phyloP scores from a whole-genome alignment of 768 basidiomycete species.

The Amylocystis lapponica region DNA sequence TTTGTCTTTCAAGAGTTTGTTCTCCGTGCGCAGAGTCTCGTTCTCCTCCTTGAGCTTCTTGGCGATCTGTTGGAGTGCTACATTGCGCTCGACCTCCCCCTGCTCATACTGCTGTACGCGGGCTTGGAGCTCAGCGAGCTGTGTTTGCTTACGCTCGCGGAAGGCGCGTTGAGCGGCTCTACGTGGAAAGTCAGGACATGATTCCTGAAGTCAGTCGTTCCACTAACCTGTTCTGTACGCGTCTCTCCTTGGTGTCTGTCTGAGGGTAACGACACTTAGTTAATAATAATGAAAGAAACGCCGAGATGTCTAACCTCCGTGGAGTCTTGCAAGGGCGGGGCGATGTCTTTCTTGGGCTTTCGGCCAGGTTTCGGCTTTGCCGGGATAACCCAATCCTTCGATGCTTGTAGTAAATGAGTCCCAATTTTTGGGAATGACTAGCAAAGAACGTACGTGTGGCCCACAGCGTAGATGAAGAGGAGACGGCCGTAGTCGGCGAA shows the following conservation, averaged over 20 bases:
- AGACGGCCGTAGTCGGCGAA: slow-evolving; percentile 27
- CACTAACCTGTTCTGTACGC: slow-evolving; percentile 69
- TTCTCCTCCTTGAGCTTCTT: slow-evolving; percentile 88
- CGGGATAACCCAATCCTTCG: slow-evolving; percentile 87
- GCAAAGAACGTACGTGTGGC: slow-evolving; percentile 55
- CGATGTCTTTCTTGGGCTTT: slow-evolving; percentile 74
- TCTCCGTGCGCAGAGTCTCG: slow-evolving; percentile 65
- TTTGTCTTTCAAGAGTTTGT: slow-evolving; percentile 46
- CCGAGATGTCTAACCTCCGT: slow-evolving; percentile 39
- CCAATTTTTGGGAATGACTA: slow-evolving; percentile 3
- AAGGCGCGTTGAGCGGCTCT: slow-evolving; percentile 89
- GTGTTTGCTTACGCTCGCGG: slow-evolving; percentile 83
- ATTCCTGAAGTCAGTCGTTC: not conserved
- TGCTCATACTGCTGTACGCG: slow-evolving; percentile 82
- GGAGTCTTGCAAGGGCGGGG: slow-evolving; percentile 32
- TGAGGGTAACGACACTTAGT: slow-evolving; percentile 8
- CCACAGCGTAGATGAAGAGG: slow-evolving; percentile 62
- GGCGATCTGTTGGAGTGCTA: slow-evolving; percentile 76
- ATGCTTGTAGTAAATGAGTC: slow-evolving; percentile 41
- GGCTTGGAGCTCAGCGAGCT: slow-evolving; percentile 82
- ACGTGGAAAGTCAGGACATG: slow-evolving; percentile 10
- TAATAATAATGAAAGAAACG: too few relatives aligned
- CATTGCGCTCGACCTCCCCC: slow-evolving; percentile 85
- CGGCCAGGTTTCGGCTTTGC: slow-evolving; percentile 84
- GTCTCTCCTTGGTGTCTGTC: slow-evolving; percentile 55